Evolutionary conservation across 441 rosid genomes (phyloP).

Genomic region (Erysimum cheiri): DNA sequence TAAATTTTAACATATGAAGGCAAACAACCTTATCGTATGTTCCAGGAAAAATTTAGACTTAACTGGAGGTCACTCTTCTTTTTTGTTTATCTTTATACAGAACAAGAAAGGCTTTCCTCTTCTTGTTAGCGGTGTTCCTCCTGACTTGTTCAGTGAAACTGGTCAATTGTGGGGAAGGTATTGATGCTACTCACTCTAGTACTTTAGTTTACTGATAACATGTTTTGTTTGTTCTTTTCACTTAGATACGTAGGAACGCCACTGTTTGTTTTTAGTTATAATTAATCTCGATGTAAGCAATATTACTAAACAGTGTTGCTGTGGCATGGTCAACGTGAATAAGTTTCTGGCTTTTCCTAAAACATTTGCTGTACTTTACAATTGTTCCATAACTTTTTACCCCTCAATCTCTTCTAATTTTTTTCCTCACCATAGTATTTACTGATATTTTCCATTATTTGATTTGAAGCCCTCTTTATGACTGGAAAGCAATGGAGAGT

Average conservation of each 20-base stretch:
- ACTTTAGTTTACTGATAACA: conserved; percentile 13
- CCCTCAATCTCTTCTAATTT: not conserved
- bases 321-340: conserved; percentile 9
- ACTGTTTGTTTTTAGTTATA: conserved; percentile 1
- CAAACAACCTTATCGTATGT: conserved; percentile 12
- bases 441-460: conserved; percentile 15
- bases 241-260: conserved; percentile 12
- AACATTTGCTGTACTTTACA: conserved; percentile 13
- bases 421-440: not conserved
- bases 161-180: conserved; percentile 99
- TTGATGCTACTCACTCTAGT: conserved; percentile 33
- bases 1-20: conserved; percentile 20
- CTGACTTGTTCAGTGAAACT: conserved; percentile 94
- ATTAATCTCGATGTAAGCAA: not conserved
- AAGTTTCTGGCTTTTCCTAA: not conserved
- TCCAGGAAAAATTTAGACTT: conserved; percentile 19
- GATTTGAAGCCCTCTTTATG: conserved; percentile 82
- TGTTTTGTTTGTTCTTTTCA: conserved; percentile 20
- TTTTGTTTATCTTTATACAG: conserved; percentile 48
- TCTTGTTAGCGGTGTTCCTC: conserved; percentile 94
- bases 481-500: conserved; percentile 92
- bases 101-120: conserved; percentile 80
- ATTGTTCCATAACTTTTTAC: not conserved
- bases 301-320: not conserved
- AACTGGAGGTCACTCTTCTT: conserved; percentile 23